These are phyloP conservation scores for Ballota nigra DNA, from an alignment of 257 asterid genomes.

Conservation along the genomic window DNA sequence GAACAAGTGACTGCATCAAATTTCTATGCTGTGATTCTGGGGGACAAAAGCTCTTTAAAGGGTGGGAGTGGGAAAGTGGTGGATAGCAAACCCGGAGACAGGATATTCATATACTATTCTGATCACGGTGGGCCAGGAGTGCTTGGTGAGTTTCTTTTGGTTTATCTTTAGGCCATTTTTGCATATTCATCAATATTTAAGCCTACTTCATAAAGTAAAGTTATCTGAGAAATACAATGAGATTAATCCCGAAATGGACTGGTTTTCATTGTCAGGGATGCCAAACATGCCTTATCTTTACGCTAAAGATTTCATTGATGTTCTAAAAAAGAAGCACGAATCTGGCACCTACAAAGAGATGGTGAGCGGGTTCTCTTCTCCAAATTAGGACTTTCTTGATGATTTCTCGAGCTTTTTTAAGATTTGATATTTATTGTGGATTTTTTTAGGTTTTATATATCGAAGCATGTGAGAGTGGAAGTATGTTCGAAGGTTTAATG, in stretches of 20 bases:
- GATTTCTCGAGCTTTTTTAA: background rate
- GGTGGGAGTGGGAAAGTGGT: conserved; percentile 88
- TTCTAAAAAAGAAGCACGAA: conserved; percentile 64
- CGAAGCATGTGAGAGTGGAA: conserved; percentile 95
- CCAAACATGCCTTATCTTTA: conserved; percentile 65
- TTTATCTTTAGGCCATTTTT: background rate
- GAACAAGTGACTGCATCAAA: conserved; percentile 56
- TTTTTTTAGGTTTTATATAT: conserved; percentile 59
- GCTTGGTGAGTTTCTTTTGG: conserved; percentile 51
- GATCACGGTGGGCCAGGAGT: conserved; percentile 99
- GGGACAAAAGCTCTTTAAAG: conserved; percentile 54
- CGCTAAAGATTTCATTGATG: conserved; percentile 70
- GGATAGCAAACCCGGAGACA: conserved; percentile 60
- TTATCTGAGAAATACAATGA: background rate
- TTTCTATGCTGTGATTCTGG: conserved; percentile 74
- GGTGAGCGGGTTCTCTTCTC: conserved; percentile 31
- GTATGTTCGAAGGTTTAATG: conserved; percentile 83
- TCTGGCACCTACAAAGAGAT: conserved; percentile 77
- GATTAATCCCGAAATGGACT: background rate
- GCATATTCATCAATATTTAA: background rate
- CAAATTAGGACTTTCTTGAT: background rate
- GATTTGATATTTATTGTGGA: background rate
- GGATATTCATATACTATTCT: conserved; percentile 75
- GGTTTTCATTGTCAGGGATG: conserved; percentile 56
- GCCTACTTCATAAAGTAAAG: background rate